These are phyloP conservation scores for Pestalotiopsis sp. DNA, from an alignment of 2,329 filamentous ascomycete species.

Conservation along the genomic window DNA sequence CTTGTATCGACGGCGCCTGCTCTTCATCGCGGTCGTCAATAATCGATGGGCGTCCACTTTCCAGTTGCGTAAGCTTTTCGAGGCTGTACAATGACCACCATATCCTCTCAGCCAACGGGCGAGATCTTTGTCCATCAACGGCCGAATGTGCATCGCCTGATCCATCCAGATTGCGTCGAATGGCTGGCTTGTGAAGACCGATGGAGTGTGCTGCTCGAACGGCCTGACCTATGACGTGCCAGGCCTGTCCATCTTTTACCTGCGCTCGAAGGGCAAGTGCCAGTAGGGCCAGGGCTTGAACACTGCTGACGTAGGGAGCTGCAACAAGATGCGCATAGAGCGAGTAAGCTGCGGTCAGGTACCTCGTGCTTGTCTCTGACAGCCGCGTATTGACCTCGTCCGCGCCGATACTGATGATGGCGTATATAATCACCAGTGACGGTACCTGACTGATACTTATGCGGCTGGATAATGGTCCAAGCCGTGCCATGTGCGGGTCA, in stretches of 20 bases:
- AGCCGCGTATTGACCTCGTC: constrained; percentile 17
- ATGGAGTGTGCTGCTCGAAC: constrained; percentile 26
- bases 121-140: neutral
- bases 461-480: neutral
- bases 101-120: constrained; percentile 7
- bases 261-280: constrained; percentile 18
- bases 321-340: constrained; percentile 21
- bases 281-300: constrained; percentile 23
- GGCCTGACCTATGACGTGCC: constrained; percentile 26
- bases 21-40: constrained; percentile 21
- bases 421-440: constrained; percentile 16
- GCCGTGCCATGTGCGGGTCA: constrained; percentile 1
- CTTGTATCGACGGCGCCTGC: neutral
- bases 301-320: constrained; percentile 19
- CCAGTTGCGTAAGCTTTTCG: constrained; percentile 26
- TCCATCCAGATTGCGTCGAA: neutral
- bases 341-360: constrained; percentile 18
- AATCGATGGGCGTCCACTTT: constrained; percentile 22
- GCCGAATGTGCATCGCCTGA: neutral
- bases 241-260: constrained; percentile 25
- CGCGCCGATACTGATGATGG: constrained; percentile 19
- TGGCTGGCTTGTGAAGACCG: constrained; percentile 20
- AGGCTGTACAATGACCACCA: constrained; percentile 23
- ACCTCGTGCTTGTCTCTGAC: constrained; percentile 15
- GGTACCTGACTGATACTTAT: constrained; percentile 11